Evolutionary conservation across 2,329 filamentous ascomycete genomes (phyloP), one percentile per base, ranked within the genome.

Genomic region (Coniochaeta prunicola): DNA sequence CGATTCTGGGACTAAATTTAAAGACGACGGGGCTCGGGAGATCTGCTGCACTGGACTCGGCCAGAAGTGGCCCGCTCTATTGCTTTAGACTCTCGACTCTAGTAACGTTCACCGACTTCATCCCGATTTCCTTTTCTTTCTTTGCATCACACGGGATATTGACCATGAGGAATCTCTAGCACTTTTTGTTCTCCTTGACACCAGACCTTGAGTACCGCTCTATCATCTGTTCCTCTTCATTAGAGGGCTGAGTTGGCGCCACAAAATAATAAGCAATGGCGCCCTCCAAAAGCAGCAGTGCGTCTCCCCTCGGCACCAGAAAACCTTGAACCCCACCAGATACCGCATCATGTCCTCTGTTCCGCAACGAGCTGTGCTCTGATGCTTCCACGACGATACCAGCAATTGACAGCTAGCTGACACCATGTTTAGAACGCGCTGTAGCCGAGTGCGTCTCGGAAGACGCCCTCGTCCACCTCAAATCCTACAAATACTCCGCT

Each of bases 401-500:
- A 8, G 26, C 12, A 12, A 28, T 28, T 4, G 3, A 3, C 45
- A 9, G 26, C n/a, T 50, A 50, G 45, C 45, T 50, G 30, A 50
- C 45, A 21, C 28, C 53, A 55, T 24, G 31, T 59, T 55, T 63
- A 81, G 79, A 74, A 67, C 71, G 76, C 73, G 85, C 86, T 57
- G 82, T 78, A 59, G 84, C 86, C 66, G 86, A 88, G 74, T 89
- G 88, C 74, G 79, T 97, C 66, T 96, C 92, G 30, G 91, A 96
- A 68, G 92, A 97, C 69, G 91, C 91, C 58, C 84, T 99, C 66
- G 81, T 89, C 61, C 92, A 97, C 73, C 87, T 99, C 67, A 94
- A 92, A 76, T 87, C 88, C 61, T 99, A 99, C 86, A 96, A 97
- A 72, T 99, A 99, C 76, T 96, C 92, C 67, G 91, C 89, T 68